A percentile compares a stretch with the other conserved stretches of the same genome.
Evolutionary conservation across 257 asterid genomes (phyloP).

Genomic region (Ligustrum vulgare): DNA sequence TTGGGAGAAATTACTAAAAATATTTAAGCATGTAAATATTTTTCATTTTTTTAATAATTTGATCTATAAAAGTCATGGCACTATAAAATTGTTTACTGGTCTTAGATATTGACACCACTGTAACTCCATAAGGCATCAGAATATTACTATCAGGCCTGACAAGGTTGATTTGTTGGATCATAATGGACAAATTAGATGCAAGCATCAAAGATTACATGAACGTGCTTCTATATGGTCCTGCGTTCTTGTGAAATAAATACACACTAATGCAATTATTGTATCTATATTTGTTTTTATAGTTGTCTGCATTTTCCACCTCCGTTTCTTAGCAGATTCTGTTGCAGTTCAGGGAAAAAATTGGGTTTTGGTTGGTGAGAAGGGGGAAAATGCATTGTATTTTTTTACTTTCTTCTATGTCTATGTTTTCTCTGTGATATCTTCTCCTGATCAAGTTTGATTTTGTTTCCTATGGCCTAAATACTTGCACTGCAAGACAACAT

Average conservation of each 20-base stretch:
- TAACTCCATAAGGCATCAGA: not conserved
- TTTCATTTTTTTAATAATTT: not conserved
- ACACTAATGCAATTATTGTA: not conserved
- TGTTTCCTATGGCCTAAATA: conserved; percentile 20
- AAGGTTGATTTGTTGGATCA: not conserved
- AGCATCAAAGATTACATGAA: not conserved
- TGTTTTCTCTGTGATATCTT: not conserved
- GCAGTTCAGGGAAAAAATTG: not conserved
- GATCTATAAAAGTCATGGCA: not conserved
- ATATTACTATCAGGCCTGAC: not conserved
- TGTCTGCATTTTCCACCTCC: not conserved
- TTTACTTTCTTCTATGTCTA: not conserved
- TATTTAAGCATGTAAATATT: not conserved
- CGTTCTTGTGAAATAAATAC: not conserved
- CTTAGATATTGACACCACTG: not conserved
- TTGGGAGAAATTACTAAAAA: not conserved
- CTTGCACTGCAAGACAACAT: conserved; percentile 70
- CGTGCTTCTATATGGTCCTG: not conserved
- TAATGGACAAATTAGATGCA: not conserved
- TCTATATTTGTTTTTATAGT: not conserved
- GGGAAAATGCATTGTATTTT: not conserved
- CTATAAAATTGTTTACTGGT: not conserved
- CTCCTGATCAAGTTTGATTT: conserved; percentile 13
- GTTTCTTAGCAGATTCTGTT: not conserved
- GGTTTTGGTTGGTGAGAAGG: not conserved